These are phyloP conservation scores for Syzygium jambos DNA, from an alignment of 345 rosid species.

Conservation along the genomic window DNA sequence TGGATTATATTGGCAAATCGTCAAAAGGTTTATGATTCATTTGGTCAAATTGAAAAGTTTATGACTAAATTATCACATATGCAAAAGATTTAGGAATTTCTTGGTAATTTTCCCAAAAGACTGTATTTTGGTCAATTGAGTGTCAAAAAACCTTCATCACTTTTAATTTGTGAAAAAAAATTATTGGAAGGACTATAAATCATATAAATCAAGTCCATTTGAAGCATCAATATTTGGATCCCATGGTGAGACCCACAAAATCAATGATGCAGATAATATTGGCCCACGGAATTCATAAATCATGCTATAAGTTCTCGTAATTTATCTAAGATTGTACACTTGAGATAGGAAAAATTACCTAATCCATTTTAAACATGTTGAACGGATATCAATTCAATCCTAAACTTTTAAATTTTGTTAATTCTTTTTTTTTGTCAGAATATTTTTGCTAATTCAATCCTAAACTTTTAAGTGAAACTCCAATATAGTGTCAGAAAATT, in stretches of 20 bases:
- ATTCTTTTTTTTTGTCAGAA: too few species aligned
- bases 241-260: not conserved
- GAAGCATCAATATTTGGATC: not conserved
- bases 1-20: too few species aligned
- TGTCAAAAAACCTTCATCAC: not conserved
- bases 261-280: not conserved
- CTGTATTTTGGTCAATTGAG: not conserved
- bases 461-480: rapidly evolving
- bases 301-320: not conserved
- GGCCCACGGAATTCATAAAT: not conserved
- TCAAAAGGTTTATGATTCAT: too few species aligned
- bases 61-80: too few species aligned
- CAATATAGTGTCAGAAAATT: rapidly evolving
- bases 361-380: rapidly evolving
- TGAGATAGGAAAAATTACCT: rapidly evolving
- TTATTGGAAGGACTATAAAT: not conserved
- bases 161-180: not conserved
- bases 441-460: rapidly evolving
- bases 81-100: too few species aligned
- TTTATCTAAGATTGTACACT: not conserved
- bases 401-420: not conserved
- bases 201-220: not conserved
- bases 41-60: too few species aligned
- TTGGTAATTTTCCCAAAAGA: too few species aligned
- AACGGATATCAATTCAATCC: rapidly evolving